These are phyloP conservation scores for Wallacemonas sp. DNA, from an alignment of 208 protist genomes.

Conservation along the genomic window DNA sequence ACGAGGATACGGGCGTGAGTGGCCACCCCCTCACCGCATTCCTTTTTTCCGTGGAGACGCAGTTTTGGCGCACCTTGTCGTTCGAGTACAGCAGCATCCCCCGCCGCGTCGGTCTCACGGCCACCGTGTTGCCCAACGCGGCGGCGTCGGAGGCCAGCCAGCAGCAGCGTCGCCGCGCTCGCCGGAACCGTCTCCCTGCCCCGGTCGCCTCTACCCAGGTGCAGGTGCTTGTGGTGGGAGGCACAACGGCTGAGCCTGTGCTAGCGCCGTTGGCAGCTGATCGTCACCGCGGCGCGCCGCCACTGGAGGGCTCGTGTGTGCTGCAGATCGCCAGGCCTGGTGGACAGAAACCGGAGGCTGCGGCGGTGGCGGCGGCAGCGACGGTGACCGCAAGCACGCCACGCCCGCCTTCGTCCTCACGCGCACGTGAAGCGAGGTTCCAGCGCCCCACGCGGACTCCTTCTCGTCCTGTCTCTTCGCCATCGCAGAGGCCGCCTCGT, in stretches of 20 bases:
- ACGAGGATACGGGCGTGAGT: neutral
- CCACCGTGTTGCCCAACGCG: neutral
- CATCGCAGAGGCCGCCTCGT: neutral
- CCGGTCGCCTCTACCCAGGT: neutral
- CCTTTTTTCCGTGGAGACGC: conserved; percentile 52
- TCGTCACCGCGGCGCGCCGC: neutral
- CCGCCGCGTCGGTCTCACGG: conserved; percentile 19
- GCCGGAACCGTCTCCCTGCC: neutral
- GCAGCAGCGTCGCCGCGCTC: conserved; percentile 3
- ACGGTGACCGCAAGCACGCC: neutral
- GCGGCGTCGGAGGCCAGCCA: neutral
- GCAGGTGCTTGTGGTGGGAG: conserved; percentile 9
- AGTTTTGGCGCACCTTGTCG: conserved; percentile 46
- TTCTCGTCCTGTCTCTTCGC: neutral
- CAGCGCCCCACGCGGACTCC: neutral
- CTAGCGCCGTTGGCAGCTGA: neutral
- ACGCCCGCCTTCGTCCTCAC: neutral
- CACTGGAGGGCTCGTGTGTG: conserved; percentile 7
- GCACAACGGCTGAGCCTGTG: neutral
- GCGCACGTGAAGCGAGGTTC: neutral
- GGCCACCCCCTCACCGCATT: conserved; percentile 26
- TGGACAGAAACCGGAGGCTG: neutral
- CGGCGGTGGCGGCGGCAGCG: neutral
- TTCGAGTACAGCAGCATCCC: conserved; percentile 37
- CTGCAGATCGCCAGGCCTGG: neutral